A percentile compares a stretch with the other conserved stretches of the same genome.
phyloP scores from a whole-genome alignment of 352 stramenopile species.

The Pelagophyceae sp. region DNA sequence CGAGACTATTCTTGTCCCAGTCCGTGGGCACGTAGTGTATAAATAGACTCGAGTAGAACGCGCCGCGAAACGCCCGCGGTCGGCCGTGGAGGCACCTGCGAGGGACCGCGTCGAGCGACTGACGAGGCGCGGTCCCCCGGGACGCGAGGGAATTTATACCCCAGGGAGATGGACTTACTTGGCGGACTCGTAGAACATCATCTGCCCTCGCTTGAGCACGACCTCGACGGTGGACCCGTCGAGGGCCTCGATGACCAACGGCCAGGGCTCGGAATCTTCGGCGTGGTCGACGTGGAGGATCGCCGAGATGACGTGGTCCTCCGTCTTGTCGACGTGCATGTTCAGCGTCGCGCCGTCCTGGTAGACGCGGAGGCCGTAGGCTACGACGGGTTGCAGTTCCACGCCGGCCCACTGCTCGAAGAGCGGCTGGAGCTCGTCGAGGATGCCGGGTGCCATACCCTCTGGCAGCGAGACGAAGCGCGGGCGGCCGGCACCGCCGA shows the following conservation, averaged over 20 bases:
- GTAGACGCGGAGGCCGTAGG: slow-evolving; percentile 50
- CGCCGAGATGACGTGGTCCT: slow-evolving; percentile 36
- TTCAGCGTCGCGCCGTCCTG: slow-evolving; percentile 35
- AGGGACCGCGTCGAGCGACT: too few species aligned
- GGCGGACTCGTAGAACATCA: slow-evolving; percentile 55
- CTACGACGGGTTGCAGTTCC: slow-evolving; percentile 35
- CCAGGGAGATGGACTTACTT: too few species aligned
- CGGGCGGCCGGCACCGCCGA: not conserved
- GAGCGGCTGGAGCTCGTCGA: slow-evolving; percentile 40
- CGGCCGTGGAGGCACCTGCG: slow-evolving; percentile 54
- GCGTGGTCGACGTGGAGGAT: slow-evolving; percentile 49
- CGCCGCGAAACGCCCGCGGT: slow-evolving; percentile 42
- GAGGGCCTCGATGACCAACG: slow-evolving; percentile 55
- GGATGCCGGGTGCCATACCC: not conserved
- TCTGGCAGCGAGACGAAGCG: not conserved
- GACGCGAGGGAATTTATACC: too few species aligned
- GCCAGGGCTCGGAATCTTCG: slow-evolving; percentile 44
- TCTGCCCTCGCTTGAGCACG: slow-evolving; percentile 47
- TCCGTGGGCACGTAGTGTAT: slow-evolving; percentile 37
- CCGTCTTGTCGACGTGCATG: slow-evolving; percentile 46
- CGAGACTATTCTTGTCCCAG: not conserved
- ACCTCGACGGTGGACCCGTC: slow-evolving; percentile 45
- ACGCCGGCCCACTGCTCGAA: slow-evolving; percentile 42
- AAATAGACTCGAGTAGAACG: slow-evolving; percentile 39
- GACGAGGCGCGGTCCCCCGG: too few species aligned